These are phyloP conservation scores for Pugionium cornutum DNA, from an alignment of 345 rosid genomes.

Conservation along the genomic window DNA sequence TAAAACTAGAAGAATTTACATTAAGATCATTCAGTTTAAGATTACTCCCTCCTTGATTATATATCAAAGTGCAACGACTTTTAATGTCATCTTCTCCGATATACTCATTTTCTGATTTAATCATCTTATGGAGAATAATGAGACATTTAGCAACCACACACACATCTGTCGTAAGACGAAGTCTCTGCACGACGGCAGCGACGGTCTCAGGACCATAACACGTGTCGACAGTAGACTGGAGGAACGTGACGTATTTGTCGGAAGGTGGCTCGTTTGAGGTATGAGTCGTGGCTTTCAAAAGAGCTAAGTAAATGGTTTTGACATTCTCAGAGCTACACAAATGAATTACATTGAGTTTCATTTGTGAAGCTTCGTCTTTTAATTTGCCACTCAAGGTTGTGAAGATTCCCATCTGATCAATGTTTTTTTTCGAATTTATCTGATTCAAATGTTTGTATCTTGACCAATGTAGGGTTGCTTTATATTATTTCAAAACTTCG, in stretches of 20 bases:
- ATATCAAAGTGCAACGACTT: constrained; percentile 22
- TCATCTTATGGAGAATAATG: constrained; percentile 28
- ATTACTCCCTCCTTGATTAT: constrained; percentile 14
- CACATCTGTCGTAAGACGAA: constrained; percentile 22
- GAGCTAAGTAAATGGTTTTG: constrained; percentile 30
- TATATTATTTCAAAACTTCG: neutral
- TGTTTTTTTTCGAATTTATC: neutral
- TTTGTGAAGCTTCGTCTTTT: constrained; percentile 27
- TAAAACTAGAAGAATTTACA: constrained; percentile 24
- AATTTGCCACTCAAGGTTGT: constrained; percentile 19
- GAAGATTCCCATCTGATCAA: constrained; percentile 23
- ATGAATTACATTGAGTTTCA: constrained; percentile 34
- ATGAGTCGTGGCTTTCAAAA: constrained; percentile 36
- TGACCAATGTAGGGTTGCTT: constrained; percentile 3
- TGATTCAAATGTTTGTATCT: neutral
- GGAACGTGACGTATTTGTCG: constrained; percentile 17
- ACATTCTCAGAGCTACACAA: constrained; percentile 21
- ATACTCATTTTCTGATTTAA: constrained; percentile 15
- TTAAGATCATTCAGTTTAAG: constrained; percentile 26
- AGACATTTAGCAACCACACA: constrained; percentile 32
- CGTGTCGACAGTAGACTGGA: constrained; percentile 17
- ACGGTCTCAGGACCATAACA: constrained; percentile 21
- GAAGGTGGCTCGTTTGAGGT: constrained; percentile 25
- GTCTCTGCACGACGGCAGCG: constrained; percentile 10
- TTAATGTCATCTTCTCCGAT: neutral